Percentiles rank a stretch among this genome's conserved stretches.
These are phyloP conservation scores for Cercophora samala DNA, from an alignment of 495 filamentous ascomycete genomes.

Conservation along the genomic window DNA sequence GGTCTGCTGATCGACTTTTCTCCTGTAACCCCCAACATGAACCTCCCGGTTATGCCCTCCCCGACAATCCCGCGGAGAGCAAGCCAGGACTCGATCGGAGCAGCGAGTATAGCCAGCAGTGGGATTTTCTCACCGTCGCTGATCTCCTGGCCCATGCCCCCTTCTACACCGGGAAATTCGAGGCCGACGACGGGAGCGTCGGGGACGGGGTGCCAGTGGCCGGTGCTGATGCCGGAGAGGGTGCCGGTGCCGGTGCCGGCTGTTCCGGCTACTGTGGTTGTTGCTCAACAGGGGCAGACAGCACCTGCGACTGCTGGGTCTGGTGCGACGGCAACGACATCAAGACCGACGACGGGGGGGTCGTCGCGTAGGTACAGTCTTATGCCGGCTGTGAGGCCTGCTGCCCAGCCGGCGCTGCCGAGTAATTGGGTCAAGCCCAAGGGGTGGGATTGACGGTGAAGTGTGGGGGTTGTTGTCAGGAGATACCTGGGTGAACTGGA, in stretches of 20 bases:
- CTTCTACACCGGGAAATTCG: constrained; percentile 16
- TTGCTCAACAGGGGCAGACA: not conserved
- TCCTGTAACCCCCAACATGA: constrained; percentile 22
- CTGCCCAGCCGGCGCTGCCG: not conserved
- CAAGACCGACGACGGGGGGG: not conserved
- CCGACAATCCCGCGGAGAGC: constrained; percentile 16
- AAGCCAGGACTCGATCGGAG: constrained; percentile 24
- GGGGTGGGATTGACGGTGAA: not conserved
- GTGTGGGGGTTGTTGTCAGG: not conserved
- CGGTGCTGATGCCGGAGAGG: not conserved
- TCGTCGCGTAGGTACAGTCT: not conserved
- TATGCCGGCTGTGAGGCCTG: not conserved
- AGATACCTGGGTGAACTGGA: too few relatives aligned
- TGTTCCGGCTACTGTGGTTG: too few relatives aligned
- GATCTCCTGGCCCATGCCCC: constrained; percentile 30
- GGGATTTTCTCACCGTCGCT: constrained; percentile 28
- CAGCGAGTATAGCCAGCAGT: constrained; percentile 30
- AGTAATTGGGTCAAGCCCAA: not conserved
- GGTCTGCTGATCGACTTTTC: constrained; percentile 18
- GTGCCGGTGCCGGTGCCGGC: not conserved
- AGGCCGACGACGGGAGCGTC: not conserved
- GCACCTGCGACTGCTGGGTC: too few relatives aligned
- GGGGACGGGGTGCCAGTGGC: not conserved
- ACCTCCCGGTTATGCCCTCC: constrained; percentile 22
- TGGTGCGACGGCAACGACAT: not conserved